Base-by-base conservation (phyloP, 768 basidiomycete genomes). In the Tylopilus sp. region DNA sequence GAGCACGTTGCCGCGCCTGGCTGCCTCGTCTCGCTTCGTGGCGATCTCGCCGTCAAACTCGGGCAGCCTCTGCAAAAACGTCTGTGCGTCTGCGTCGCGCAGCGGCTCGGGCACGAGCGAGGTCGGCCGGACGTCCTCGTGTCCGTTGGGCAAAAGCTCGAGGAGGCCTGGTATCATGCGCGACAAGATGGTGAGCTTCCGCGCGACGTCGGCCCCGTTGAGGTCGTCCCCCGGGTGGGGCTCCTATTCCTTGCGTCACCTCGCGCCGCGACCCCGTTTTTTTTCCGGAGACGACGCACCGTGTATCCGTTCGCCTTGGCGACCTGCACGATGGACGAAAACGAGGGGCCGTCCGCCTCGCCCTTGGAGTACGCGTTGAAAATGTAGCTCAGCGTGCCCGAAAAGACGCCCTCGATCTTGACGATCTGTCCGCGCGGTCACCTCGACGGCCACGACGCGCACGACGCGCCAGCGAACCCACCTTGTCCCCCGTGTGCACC, bases 331-430 rank as follows among this genome's bases (percentile, higher is more conserved):
- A 98, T 86, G 24, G 90, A 85, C 6, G 93, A 96, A 74, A 99
- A 98, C 26, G 75, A 74, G 1, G 86, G 85, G 0, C 87, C 87
- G 45, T 81, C 80, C 6, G 83, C 73, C 42, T 79, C 77, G 2
- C 82, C 84, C 5, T 83, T 86, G 3, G 90, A 71, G 86, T 74
- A 94, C 92, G 93, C 85, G 74, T 98, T 98, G 80, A 99, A 99
- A 74, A 99, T 98, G 75, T 98, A 99, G 67, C 89, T 92, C 79
- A 99, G 84, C 3, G 97, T 99, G 10, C 97, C 97, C 6, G 91
- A 94, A 71, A 99, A 92, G 21, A 98, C 97, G 34, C 97, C 97
- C 71, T 99, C 97, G 59, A 98, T 91, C 77, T 92, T 96, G 63
- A 78, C 74, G 56, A 96, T 76, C 87, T 90, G 55, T 24, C 43